phyloP scores from a whole-genome alignment of 495 filamentous ascomycete genomes.

The Xylaria sp. region DNA sequence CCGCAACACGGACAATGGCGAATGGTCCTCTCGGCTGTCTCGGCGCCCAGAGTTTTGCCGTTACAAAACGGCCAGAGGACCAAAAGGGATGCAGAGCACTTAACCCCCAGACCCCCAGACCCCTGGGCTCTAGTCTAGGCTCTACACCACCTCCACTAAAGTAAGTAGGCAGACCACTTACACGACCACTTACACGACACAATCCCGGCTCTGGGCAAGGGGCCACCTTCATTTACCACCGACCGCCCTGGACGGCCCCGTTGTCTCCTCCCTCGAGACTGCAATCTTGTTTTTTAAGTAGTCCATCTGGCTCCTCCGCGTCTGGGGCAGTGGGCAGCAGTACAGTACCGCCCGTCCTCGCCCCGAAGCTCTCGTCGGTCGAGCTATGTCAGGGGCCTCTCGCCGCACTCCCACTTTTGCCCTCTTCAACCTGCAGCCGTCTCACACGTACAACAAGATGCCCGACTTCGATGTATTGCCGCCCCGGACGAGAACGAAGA shows the following conservation, averaged over 20 bases:
- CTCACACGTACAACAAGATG: conserved; percentile 38
- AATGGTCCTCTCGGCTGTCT: neutral
- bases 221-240: neutral
- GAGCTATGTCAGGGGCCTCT: conserved; percentile 24
- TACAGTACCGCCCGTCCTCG: neutral
- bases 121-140: too few relatives aligned
- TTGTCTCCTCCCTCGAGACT: neutral
- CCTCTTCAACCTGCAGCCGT: conserved; percentile 6
- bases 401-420: conserved; percentile 13
- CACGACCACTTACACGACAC: too few relatives aligned
- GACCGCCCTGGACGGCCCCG: neutral
- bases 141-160: too few relatives aligned
- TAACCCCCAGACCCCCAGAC: too few relatives aligned
- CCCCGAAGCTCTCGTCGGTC: neutral
- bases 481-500: conserved; percentile 34
- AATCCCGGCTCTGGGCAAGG: conserved; percentile 10
- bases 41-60: conserved; percentile 6
- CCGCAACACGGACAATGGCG: neutral
- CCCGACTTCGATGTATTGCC: conserved; percentile 31
- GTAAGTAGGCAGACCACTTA: too few relatives aligned
- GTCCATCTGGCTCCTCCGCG: neutral
- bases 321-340: neutral
- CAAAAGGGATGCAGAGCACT: neutral
- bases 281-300: neutral
- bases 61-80: neutral